Percentiles rank a stretch among this genome's conserved stretches.
These are phyloP conservation scores for Huntiella omanensis DNA, from an alignment of 2,329 filamentous ascomycete genomes.

Conservation along the genomic window DNA sequence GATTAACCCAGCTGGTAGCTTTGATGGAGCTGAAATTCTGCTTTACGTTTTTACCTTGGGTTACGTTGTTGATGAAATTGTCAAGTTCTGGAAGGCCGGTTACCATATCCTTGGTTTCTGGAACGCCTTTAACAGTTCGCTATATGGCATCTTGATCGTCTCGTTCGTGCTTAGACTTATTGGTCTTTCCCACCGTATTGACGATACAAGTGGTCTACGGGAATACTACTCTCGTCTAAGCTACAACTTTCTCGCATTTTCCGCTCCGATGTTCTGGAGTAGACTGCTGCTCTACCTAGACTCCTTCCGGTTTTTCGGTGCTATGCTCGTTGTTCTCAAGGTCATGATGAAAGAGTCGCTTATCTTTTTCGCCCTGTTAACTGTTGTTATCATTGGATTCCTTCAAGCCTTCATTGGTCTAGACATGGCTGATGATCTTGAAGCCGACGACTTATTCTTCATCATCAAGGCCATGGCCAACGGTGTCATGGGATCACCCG, in stretches of 20 bases:
- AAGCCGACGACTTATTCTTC: constrained; percentile 49
- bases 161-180: constrained; percentile 66
- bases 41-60: constrained; percentile 84
- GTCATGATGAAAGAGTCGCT: constrained; percentile 87
- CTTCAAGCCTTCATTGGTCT: constrained; percentile 88
- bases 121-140: constrained; percentile 79
- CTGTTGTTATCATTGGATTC: constrained; percentile 71
- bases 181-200: constrained; percentile 44
- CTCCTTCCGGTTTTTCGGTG: constrained; percentile 85
- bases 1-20: constrained; percentile 65
- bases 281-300: constrained; percentile 84
- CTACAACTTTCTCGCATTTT: constrained; percentile 88
- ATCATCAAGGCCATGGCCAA: constrained; percentile 73
- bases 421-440: constrained; percentile 60
- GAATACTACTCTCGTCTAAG: constrained; percentile 56
- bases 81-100: constrained; percentile 89
- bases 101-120: constrained; percentile 85
- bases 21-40: constrained; percentile 67
- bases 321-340: constrained; percentile 93
- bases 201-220: constrained; percentile 20
- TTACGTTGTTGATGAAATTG: constrained; percentile 71
- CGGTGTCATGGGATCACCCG: constrained; percentile 76
- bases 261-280: constrained; percentile 92
- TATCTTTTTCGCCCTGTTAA: constrained; percentile 85
- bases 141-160: constrained; percentile 62